These are phyloP conservation scores for Spergularia azorica DNA, from an alignment of 179 eudicot genomes.

Conservation along the genomic window DNA sequence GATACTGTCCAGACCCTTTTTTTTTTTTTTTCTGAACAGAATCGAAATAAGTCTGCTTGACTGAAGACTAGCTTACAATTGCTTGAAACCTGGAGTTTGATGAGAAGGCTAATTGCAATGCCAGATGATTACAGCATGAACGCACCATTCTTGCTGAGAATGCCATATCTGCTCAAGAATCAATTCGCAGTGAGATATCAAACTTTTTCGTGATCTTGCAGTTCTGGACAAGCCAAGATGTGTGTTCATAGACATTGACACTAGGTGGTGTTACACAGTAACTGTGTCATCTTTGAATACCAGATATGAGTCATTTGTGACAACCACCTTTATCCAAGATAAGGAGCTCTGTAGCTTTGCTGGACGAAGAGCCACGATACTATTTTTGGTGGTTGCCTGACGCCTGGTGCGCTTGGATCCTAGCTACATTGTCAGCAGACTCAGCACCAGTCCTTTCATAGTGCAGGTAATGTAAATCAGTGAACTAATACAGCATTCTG, in stretches of 20 bases:
- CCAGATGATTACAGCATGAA: conserved; percentile 2
- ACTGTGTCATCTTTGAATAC: background rate
- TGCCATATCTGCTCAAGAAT: background rate
- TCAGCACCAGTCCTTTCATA: no score
- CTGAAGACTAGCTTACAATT: background rate
- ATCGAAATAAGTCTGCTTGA: background rate
- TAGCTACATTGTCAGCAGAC: background rate
- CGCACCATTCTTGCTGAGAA: background rate
- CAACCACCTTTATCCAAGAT: background rate
- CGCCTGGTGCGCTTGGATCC: background rate
- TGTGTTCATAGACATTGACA: background rate
- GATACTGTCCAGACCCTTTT: background rate
- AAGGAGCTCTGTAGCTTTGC: background rate
- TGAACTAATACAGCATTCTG: no score
- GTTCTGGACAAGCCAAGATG: background rate
- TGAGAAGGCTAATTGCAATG: background rate
- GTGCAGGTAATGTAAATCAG: no score
- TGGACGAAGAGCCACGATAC: background rate
- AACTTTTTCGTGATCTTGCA: no score
- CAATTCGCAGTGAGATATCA: background rate
- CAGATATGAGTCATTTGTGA: background rate
- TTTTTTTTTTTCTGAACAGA: no score
- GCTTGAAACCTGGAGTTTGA: background rate
- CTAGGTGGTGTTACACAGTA: background rate
- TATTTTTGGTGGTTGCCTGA: background rate